Conservation (phyloP, 768 basidiomycete genomes). For the Mycena indigotica region DNA sequence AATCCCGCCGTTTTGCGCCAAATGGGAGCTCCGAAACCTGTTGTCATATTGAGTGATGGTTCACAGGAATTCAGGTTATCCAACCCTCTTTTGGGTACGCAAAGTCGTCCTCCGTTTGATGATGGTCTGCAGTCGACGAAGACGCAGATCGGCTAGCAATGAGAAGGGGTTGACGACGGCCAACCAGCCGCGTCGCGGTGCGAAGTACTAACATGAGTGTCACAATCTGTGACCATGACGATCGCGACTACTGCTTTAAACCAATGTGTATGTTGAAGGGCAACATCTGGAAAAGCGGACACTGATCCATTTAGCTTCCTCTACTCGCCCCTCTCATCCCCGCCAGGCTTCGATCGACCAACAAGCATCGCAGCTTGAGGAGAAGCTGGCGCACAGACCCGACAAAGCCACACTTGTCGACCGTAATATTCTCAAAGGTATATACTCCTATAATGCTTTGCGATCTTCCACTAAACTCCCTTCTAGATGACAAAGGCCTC, state of each 20-base stretch:
- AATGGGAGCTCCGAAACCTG: conserved; percentile 65
- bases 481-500: conserved; percentile 59
- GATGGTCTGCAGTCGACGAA: conserved; percentile 35
- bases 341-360: conserved; percentile 28
- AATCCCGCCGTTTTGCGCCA: conserved; percentile 67
- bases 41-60: background rate
- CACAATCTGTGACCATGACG: background rate
- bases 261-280: conserved; percentile 13
- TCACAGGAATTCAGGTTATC: conserved; percentile 13
- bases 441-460: conserved; percentile 7
- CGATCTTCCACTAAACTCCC: background rate
- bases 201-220: conserved; percentile 13
- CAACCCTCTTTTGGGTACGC: conserved; percentile 64
- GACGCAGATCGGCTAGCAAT: conserved; percentile 9
- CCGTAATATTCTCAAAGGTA: conserved; percentile 72
- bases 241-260: conserved; percentile 13
- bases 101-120: conserved; percentile 40
- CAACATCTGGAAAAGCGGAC: background rate
- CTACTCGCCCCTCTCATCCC: conserved; percentile 13
- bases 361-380: conserved; percentile 47
- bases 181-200: conserved; percentile 24
- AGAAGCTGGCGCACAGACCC: conserved; percentile 53
- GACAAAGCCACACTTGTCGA: conserved; percentile 65
- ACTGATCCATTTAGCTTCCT: background rate
- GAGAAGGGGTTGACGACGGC: conserved; percentile 33